Evolutionary conservation across 2,329 filamentous ascomycete species (phyloP).

Genomic region (Xylaria sp.): DNA sequence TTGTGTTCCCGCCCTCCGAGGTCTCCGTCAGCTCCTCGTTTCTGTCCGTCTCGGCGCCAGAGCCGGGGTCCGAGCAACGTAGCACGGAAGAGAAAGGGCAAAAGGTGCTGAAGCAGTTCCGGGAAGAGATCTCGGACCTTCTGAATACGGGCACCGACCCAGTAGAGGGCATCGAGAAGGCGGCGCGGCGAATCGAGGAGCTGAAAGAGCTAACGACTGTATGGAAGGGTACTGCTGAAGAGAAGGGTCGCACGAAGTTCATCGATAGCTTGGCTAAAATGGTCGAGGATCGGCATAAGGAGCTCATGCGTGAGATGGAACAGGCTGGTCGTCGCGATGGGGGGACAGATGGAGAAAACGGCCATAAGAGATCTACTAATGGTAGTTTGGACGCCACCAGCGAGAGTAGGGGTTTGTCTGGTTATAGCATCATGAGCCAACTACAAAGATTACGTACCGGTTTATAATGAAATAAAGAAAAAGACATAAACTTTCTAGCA

Average conservation of each 20-base stretch:
- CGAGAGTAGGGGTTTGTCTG: constrained; percentile 59
- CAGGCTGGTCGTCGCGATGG: constrained; percentile 54
- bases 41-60: constrained; percentile 88
- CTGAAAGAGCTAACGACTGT: constrained; percentile 80
- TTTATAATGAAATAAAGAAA: constrained; percentile 48
- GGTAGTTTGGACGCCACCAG: constrained; percentile 45
- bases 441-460: constrained; percentile 69
- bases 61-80: constrained; percentile 70
- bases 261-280: constrained; percentile 83
- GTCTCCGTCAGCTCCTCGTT: constrained; percentile 85
- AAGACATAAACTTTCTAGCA: neutral
- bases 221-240: constrained; percentile 96
- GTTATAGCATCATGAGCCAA: constrained; percentile 71
- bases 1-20: constrained; percentile 89
- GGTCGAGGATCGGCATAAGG: constrained; percentile 78
- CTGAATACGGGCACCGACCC: constrained; percentile 68
- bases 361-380: constrained; percentile 50
- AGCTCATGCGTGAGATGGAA: constrained; percentile 64
- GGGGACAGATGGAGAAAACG: constrained; percentile 49
- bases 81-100: constrained; percentile 88
- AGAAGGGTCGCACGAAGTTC: constrained; percentile 83
- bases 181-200: constrained; percentile 78
- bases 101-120: constrained; percentile 76
- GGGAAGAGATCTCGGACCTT: constrained; percentile 76
- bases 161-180: constrained; percentile 76